phyloP scores from a whole-genome alignment of 768 basidiomycete genomes.

The Solioccasus polychromus region DNA sequence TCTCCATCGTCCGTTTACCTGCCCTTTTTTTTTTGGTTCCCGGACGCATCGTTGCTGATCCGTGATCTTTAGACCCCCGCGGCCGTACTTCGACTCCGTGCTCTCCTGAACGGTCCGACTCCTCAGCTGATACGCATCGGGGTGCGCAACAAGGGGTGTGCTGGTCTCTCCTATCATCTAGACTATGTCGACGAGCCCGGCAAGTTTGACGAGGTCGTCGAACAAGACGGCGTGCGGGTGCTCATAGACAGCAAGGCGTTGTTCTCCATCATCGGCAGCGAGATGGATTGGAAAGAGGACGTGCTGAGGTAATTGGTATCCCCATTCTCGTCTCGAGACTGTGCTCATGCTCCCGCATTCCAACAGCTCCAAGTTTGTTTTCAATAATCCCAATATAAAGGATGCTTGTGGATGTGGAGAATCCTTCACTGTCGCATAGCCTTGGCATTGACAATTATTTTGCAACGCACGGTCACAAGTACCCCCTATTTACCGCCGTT shows the following conservation, averaged over 20 bases:
- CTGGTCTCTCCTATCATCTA: slow-evolving; percentile 79
- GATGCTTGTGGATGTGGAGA: slow-evolving; percentile 96
- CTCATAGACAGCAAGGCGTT: slow-evolving; percentile 95
- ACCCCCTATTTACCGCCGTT: slow-evolving; percentile 10
- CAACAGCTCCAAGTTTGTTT: slow-evolving; percentile 71
- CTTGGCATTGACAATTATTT: slow-evolving; percentile 7
- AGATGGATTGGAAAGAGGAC: slow-evolving; percentile 99
- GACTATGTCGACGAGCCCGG: slow-evolving; percentile 91
- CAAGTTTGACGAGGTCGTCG: slow-evolving; percentile 94
- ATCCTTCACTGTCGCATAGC: slow-evolving; percentile 65
- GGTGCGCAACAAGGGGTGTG: slow-evolving; percentile 97
- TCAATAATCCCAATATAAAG: slow-evolving; percentile 91
- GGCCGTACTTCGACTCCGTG: slow-evolving; percentile 70
- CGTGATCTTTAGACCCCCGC: slow-evolving; percentile 58
- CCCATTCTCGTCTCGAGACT: not conserved
- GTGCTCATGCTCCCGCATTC: slow-evolving; percentile 5
- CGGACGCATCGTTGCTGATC: not conserved
- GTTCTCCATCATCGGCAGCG: slow-evolving; percentile 97
- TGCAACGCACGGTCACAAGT: slow-evolving; percentile 7
- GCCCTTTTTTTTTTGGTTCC: not conserved
- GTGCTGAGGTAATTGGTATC: slow-evolving; percentile 57
- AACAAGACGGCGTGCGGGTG: slow-evolving; percentile 92
- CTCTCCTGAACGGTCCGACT: slow-evolving; percentile 75
- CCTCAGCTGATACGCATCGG: slow-evolving; percentile 94
- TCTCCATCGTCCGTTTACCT: slow-evolving; percentile 70